Conservation (phyloP, 768 basidiomycete species). For the Naganishia randhawae region DNA sequence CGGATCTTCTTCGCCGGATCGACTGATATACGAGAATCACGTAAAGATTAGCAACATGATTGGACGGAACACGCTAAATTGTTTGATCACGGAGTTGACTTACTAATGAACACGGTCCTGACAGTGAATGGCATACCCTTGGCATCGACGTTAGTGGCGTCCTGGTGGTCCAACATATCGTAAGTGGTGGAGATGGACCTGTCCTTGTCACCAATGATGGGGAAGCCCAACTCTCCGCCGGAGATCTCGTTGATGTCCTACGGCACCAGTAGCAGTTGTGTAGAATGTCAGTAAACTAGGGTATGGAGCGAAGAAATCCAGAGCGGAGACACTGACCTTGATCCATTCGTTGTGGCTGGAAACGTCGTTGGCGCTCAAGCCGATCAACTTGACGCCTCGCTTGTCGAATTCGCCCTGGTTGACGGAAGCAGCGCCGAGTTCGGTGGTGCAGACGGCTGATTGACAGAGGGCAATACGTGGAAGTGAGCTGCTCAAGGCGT, state of each 20-base stretch:
- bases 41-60: background rate
- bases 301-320: background rate
- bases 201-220: constrained; percentile 92
- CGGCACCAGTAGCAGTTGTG: no score
- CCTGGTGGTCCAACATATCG: constrained; percentile 95
- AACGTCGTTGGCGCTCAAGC: constrained; percentile 85
- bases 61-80: background rate
- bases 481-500: no score
- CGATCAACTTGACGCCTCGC: constrained; percentile 71
- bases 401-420: constrained; percentile 76
- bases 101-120: constrained; percentile 85
- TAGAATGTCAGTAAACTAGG: no score
- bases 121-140: constrained; percentile 88
- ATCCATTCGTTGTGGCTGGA: constrained; percentile 83
- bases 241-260: constrained; percentile 59
- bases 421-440: constrained; percentile 91
- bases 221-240: constrained; percentile 58
- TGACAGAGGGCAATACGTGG: constrained; percentile 4
- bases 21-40: constrained; percentile 48
- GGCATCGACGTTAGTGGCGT: constrained; percentile 67
- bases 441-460: constrained; percentile 63
- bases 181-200: constrained; percentile 75
- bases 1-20: constrained; percentile 96
- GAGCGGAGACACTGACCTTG: constrained; percentile 38
- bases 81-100: constrained; percentile 24